A percentile compares a stretch with the other conserved stretches of the same genome.
phyloP scores from a whole-genome alignment of 768 basidiomycete species.

The Dentipellis fragilis region DNA sequence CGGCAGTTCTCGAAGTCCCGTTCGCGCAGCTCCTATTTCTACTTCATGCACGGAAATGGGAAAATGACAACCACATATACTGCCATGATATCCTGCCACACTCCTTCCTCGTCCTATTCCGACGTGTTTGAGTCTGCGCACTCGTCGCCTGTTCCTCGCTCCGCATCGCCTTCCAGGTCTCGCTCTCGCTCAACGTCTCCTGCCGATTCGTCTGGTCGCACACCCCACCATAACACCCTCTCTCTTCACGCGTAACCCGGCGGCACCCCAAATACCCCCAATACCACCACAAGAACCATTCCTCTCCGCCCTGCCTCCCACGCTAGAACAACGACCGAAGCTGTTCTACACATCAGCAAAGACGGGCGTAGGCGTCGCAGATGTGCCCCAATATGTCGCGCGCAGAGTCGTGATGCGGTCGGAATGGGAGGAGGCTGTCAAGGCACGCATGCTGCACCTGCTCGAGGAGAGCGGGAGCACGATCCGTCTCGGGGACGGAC shows the following conservation, averaged over 20 bases:
- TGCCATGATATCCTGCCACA: constrained; percentile 58
- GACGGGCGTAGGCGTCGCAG: constrained; percentile 60
- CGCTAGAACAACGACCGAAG: constrained; percentile 46
- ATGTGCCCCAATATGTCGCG: constrained; percentile 73
- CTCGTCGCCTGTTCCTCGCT: constrained; percentile 41
- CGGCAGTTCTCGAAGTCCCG: constrained; percentile 30
- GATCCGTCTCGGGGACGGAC: constrained; percentile 3
- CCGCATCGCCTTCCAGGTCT: constrained; percentile 15
- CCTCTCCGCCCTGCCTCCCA: constrained; percentile 12
- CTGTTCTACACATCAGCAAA: constrained; percentile 74
- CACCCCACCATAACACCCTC: constrained; percentile 18
- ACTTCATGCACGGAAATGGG: constrained; percentile 25
- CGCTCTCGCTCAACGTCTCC: constrained; percentile 9
- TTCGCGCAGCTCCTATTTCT: constrained; percentile 35
- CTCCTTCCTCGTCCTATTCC: constrained; percentile 69
- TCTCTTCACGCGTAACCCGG: constrained; percentile 12
- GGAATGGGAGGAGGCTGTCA: constrained; percentile 57
- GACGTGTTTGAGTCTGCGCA: constrained; percentile 53
- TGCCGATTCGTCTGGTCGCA: constrained; percentile 18
- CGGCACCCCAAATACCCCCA: constrained; percentile 3
- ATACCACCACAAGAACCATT: constrained; percentile 1
- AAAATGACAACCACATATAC: constrained; percentile 52
- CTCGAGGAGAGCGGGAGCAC: constrained; percentile 20
- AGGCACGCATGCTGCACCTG: constrained; percentile 32
- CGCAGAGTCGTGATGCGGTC: constrained; percentile 47